Evolutionary conservation across 768 basidiomycete species (phyloP).

Genomic region (Boletus sp.): DNA sequence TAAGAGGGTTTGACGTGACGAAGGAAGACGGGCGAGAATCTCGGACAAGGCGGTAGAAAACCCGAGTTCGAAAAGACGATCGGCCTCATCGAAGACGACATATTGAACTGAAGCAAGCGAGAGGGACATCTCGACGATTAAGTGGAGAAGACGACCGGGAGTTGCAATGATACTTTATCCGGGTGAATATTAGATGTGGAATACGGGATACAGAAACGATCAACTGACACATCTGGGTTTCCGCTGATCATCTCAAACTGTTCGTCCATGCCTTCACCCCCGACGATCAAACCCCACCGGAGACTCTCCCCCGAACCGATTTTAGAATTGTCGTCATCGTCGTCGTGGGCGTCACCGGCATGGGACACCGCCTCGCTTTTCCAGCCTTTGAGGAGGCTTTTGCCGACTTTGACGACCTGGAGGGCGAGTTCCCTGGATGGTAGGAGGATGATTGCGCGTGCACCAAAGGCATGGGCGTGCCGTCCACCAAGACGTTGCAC

Average conservation of each 20-base stretch:
- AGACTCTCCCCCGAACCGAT: slow-evolving; percentile 52
- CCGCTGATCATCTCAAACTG: slow-evolving; percentile 94
- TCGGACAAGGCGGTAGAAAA: slow-evolving; percentile 91
- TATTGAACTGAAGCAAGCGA: slow-evolving; percentile 86
- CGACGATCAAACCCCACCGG: slow-evolving; percentile 93
- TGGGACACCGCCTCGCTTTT: slow-evolving; percentile 59
- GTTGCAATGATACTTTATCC: slow-evolving; percentile 87
- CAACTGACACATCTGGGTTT: slow-evolving; percentile 90
- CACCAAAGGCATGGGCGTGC: slow-evolving; percentile 78
- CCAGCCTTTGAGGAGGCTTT: slow-evolving; percentile 87
- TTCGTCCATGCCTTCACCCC: slow-evolving; percentile 92
- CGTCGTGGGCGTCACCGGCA: slow-evolving; percentile 64
- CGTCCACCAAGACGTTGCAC: slow-evolving; percentile 81
- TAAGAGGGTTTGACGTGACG: slow-evolving; percentile 85
- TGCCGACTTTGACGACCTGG: slow-evolving; percentile 92
- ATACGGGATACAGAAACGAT: slow-evolving; percentile 1
- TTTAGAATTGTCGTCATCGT: slow-evolving; percentile 50
- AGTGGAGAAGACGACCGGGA: slow-evolving; percentile 94
- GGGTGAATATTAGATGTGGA: slow-evolving; percentile 13
- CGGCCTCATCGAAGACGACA: slow-evolving; percentile 96
- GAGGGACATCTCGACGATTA: slow-evolving; percentile 94
- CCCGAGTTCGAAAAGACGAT: slow-evolving; percentile 98
- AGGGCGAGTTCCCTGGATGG: slow-evolving; percentile 94
- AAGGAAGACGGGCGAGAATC: slow-evolving; percentile 85
- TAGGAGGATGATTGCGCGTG: slow-evolving; percentile 83